Base-by-base conservation (phyloP, 306 rosid genomes). In the Dryas drummondii region DNA sequence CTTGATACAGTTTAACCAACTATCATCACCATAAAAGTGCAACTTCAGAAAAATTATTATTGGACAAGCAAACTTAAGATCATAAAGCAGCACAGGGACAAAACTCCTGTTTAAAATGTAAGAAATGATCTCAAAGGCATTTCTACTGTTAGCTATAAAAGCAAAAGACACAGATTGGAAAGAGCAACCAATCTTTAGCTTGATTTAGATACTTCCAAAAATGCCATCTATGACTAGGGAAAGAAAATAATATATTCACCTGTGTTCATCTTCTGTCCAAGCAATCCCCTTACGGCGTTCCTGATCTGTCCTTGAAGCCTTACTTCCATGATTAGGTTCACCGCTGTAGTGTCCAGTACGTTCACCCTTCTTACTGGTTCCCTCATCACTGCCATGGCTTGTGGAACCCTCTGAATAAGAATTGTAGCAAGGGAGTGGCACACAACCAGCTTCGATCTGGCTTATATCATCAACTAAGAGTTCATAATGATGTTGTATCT, bases 261-360 rank as follows among this genome's bases (percentile, higher is more conserved):
- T 91, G 97, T 94, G 98, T 76, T 94, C 98, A 59, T 94, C 98
- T 78, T 91, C 97, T 19, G 98, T 91, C 98, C 98, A 94, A 76
- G 98, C 97, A 86, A 94, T 87, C 54, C 98, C 98, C 84, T 94
- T 94, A 42, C 98, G 93, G 1, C 98, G 90, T 79, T 94, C 98
- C 85, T 93, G 98, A 74, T 94, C 98, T 8, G 98, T 85, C 86
- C 85, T 88, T 65, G 97, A 90, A 72, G 84, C 84, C 82, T 91
- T 94, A 82, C 84, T 88, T 76, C 96, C 98, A 68, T 85, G 91
- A 76, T 88, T 89, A 69, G 97, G 87, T 62, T 90, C 97, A 42
- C 85, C 79, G 73, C 71, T 83, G 61, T 51, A 78, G 16, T 88
- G 50, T 60, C 88, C 87, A 32, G 68, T 46, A 76, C 81, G 81